phyloP scores from a whole-genome alignment of 371 early-diverging fungal genomes.

The Conidiobolus incongruus region DNA sequence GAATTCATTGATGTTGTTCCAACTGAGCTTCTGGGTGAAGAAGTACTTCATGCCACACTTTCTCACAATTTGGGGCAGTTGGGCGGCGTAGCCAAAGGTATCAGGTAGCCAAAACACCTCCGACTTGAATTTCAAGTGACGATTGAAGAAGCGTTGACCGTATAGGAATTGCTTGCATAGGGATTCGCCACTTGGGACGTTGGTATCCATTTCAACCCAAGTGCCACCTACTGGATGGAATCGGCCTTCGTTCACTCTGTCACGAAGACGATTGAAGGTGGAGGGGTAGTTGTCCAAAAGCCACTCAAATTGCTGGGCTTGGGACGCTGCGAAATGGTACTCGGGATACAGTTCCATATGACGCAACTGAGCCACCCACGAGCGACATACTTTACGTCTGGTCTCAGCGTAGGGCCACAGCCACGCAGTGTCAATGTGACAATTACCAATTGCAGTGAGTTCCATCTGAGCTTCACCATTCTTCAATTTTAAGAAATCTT shows the following conservation, averaged over 20 bases:
- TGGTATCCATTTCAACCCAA: constrained; percentile 98
- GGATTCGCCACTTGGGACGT: constrained; percentile 87
- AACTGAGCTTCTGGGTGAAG: constrained; percentile 92
- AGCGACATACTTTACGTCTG: constrained; percentile 79
- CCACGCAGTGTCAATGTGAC: constrained; percentile 36
- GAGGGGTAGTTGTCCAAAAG: constrained; percentile 56
- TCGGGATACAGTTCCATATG: constrained; percentile 72
- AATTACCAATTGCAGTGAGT: constrained; percentile 63
- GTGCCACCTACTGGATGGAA: constrained; percentile 88
- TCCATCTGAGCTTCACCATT: constrained; percentile 28
- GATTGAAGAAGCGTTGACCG: constrained; percentile 69
- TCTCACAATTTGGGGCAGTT: constrained; percentile 80
- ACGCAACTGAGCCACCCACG: constrained; percentile 66
- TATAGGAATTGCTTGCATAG: constrained; percentile 81
- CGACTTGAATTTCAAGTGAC: constrained; percentile 56
- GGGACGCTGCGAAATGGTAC: constrained; percentile 77
- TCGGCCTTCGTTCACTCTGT: constrained; percentile 39
- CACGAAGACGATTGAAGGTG: constrained; percentile 51
- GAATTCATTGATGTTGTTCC: constrained; percentile 97
- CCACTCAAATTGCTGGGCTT: constrained; percentile 94
- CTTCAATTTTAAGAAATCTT: constrained; percentile 31
- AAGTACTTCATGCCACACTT: constrained; percentile 73
- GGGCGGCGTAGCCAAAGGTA: constrained; percentile 42
- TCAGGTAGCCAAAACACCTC: constrained; percentile 91
- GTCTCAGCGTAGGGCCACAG: constrained; percentile 93